Base-by-base conservation (phyloP, 2,329 filamentous ascomycete species). In the Phialemonium atrogriseum region DNA sequence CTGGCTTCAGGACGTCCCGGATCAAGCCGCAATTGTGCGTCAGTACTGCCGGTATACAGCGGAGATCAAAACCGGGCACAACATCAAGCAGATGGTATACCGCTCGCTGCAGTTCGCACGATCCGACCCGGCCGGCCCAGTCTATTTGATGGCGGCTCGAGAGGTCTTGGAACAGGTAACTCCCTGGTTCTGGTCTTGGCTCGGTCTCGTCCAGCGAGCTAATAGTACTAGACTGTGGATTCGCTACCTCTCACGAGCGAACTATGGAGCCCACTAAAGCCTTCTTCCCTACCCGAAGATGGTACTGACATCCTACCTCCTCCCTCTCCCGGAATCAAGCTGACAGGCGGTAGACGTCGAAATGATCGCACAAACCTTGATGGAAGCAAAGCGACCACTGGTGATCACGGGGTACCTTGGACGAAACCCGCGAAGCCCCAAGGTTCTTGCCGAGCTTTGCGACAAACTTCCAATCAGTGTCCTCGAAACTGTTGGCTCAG, bases 1-100 rank as follows among this genome's bases (percentile, higher is more conserved):
- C 47, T 86, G 80, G 79, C 79, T 85, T 18, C 81, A 86, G 47
- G 80, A 86, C 52, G 76, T 84, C 3, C 80, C 76, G 0, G 80
- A 86, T 44, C 81, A 86, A 52, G 81, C 80, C 48, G 68, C 75
- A 44, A 84, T 86, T 29, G 69, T 86, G 7, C 60, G 68, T 1
- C 80, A 85, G 50, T 86, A 85, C 47, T 85, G 81, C 48, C 66
- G 81, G 23, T 85, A 84, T 42, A 64, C 70, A 0, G 77, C 66
- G 2, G 81, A 86, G 52, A 74, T 86, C 51, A 83, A 81, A 51
- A 73, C 73, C 1, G 80, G 80, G 1, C 71, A 70, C 50, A 85
- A 85, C 44, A 68, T 85, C 33, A 86, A 85, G 58, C 80, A 86
- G 57, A 73, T 84, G 38, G 76, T 86, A 34, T 80, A 80, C 40